These are phyloP conservation scores for Aspergillus caelatus DNA, from an alignment of 2,329 filamentous ascomycete species.

Conservation along the genomic window DNA sequence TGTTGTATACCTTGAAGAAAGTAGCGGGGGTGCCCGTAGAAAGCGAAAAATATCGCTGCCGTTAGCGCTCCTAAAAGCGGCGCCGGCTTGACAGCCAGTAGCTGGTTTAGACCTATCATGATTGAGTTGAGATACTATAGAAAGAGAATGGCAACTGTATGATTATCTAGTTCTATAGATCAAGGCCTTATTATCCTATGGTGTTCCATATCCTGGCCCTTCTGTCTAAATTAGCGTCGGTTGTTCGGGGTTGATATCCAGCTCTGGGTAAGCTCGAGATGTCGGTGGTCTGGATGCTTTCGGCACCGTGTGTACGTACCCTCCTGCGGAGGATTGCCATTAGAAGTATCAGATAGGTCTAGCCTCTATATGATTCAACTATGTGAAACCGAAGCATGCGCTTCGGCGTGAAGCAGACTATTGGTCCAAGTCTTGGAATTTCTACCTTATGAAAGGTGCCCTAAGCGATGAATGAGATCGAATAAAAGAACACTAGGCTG, in stretches of 20 bases:
- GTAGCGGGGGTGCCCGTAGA: background rate
- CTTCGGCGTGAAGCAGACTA: background rate
- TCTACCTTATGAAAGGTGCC: background rate
- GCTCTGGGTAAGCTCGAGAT: slow-evolving; percentile 2
- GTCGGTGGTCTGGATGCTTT: slow-evolving; percentile 3
- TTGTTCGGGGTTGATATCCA: slow-evolving; percentile 5
- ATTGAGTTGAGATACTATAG: background rate
- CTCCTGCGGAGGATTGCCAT: slow-evolving; percentile 2
- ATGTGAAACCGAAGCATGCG: slow-evolving; percentile 5
- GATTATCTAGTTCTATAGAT: slow-evolving; percentile 4
- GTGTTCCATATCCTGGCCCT: background rate
- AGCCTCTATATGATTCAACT: background rate
- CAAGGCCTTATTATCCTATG: slow-evolving; percentile 5
- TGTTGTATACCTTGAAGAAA: background rate
- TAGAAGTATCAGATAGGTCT: slow-evolving; percentile 1
- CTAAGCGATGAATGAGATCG: background rate
- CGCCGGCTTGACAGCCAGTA: background rate
- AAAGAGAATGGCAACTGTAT: too few species aligned
- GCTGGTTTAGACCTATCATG: background rate
- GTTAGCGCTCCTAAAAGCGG: background rate
- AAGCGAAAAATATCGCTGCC: background rate
- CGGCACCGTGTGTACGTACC: background rate
- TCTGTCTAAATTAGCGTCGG: slow-evolving; percentile 3
- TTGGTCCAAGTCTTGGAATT: background rate
- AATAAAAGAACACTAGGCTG: background rate